These are phyloP conservation scores for Apiotrichum siamense DNA, from an alignment of 1,284 basidiomycete genomes.

Conservation along the genomic window DNA sequence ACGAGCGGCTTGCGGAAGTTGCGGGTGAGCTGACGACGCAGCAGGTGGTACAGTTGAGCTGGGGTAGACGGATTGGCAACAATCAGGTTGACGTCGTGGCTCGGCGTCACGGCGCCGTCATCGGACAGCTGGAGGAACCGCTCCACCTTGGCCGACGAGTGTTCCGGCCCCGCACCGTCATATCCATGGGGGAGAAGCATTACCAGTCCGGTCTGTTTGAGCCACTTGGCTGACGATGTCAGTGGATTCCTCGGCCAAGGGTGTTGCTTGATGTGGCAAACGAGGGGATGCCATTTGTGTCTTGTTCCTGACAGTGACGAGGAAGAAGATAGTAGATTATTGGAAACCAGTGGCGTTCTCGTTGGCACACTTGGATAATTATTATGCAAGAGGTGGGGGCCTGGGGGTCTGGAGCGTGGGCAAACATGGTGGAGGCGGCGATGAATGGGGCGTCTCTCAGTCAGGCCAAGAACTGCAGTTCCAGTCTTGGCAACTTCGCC, in stretches of 20 bases:
- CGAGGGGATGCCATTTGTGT: too few relatives aligned
- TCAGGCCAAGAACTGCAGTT: too few relatives aligned
- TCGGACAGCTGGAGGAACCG: conserved; percentile 62
- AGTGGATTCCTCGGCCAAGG: neutral
- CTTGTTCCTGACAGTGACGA: too few relatives aligned
- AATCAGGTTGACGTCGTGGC: conserved; percentile 65
- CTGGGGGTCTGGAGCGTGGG: too few relatives aligned
- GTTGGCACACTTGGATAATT: too few relatives aligned
- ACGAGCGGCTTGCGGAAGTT: conserved; percentile 80
- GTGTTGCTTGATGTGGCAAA: neutral
- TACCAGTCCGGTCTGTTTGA: conserved; percentile 82
- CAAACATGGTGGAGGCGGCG: too few relatives aligned
- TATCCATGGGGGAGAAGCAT: conserved; percentile 78
- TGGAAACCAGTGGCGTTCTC: too few relatives aligned
- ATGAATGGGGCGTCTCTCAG: too few relatives aligned
- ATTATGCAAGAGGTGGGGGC: too few relatives aligned
- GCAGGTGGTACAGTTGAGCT: conserved; percentile 81
- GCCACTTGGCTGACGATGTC: conserved; percentile 68
- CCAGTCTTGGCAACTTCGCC: too few relatives aligned
- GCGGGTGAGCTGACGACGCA: conserved; percentile 71
- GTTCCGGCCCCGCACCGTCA: conserved; percentile 85
- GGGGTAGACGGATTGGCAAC: conserved; percentile 79
- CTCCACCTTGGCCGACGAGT: conserved; percentile 78
- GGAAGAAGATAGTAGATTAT: too few relatives aligned
- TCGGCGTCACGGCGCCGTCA: conserved; percentile 31